Base-by-base conservation (phyloP, 2,329 filamentous ascomycete genomes). In the Fusarium sp. region DNA sequence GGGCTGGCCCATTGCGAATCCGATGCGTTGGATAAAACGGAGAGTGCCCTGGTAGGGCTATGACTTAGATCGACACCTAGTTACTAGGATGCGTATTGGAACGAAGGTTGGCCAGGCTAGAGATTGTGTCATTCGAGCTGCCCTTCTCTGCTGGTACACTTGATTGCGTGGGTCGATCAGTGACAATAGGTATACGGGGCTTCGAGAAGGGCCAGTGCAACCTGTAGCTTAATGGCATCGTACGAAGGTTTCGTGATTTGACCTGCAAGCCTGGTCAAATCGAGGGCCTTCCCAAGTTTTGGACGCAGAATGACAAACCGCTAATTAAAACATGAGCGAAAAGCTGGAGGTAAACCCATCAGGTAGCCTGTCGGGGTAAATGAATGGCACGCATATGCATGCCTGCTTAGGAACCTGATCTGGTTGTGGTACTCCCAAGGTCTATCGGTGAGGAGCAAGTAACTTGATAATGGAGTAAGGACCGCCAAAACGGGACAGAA, bases 401-500 rank as follows among this genome's bases (percentile, higher is more conserved):
- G 41, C 59, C 51, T 37, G 56, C 42, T 53, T 30, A 59, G 41
- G 25, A 48, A 40, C 34, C 51, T 27, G 53, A 66, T 66, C 41
- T 54, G 46, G 49, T 48, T 49, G 63, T 47, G 53, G 45, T 59
- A 43, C 55, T 53, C 37, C 23, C 20, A 32, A 59, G 45, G 48
- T 23, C 53, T 41, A 57, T 62, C 68, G 66, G 70, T 69, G 68
- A 73, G 68, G 56, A 68, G 60, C 51, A 45, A 62, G 55, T 50
- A 68, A 69, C 41, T 51, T 51, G 55, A 71, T 32, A 53, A 68
- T 68, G 67, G 63, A 62, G 58, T 20, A 71, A 62, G 46, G 20
- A 32, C 42, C 43, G 20, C 51, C 62, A 46, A 57, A 58, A 73
- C 68, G 72, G 72, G 66, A 74, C 66, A 72, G 73, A 68, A 71